Evolutionary conservation across 108 stramenopile species (phyloP).

Genomic region (Seminavis robusta): DNA sequence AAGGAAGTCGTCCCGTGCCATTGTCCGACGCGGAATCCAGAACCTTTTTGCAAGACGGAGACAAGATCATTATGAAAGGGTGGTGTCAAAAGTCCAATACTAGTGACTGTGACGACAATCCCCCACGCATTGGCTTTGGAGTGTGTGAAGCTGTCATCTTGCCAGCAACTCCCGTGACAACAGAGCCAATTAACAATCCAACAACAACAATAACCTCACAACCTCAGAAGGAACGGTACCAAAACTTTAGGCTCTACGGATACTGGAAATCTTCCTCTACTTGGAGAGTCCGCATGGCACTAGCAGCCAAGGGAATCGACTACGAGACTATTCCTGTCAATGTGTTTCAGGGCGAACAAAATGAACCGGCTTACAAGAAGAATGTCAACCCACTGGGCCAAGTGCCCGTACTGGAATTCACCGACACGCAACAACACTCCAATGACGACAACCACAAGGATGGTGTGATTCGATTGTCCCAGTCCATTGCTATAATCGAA

Average conservation of each 20-base stretch:
- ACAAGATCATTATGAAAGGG: conserved; percentile 81
- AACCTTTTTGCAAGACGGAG: conserved; percentile 87
- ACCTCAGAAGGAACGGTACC: conserved; percentile 22
- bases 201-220: background rate
- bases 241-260: conserved; percentile 59
- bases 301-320: conserved; percentile 59
- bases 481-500: conserved; percentile 78
- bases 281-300: conserved; percentile 73
- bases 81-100: conserved; percentile 54
- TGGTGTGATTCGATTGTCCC: conserved; percentile 27
- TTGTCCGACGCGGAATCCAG: conserved; percentile 46
- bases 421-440: conserved; percentile 31
- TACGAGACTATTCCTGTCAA: conserved; percentile 50
- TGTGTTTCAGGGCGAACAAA: conserved; percentile 33
- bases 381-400: conserved; percentile 60
- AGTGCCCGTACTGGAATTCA: conserved; percentile 66
- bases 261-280: conserved; percentile 64
- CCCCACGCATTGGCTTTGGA: conserved; percentile 63
- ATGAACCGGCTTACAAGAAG: conserved; percentile 21
- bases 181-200: background rate
- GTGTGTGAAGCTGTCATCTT: conserved; percentile 58
- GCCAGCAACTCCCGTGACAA: conserved; percentile 39
- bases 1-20: conserved; percentile 62
- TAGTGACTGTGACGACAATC: no score
- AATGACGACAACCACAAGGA: conserved; percentile 16